phyloP scores from a whole-genome alignment of 257 asterid species.

The Osmanthus fragrans region DNA sequence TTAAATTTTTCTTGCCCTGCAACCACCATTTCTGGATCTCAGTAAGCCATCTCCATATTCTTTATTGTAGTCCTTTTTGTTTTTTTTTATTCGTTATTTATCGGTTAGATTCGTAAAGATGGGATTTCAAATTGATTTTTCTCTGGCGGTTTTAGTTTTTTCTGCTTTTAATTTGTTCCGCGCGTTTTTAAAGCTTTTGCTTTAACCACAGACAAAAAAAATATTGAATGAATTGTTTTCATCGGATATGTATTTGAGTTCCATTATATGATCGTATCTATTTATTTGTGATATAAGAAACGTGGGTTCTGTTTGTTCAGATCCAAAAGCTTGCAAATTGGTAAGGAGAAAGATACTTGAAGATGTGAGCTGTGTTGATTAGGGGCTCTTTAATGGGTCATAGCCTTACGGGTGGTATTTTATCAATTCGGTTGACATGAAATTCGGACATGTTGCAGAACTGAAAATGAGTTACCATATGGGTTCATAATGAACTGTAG shows the following conservation, averaged over 20 bases:
- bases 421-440: neutral
- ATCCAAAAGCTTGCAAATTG: constrained; percentile 23
- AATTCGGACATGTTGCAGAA: neutral
- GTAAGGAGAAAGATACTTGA: neutral
- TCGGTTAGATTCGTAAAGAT: neutral
- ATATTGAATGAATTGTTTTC: no score
- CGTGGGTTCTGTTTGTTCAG: constrained; percentile 10
- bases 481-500: neutral
- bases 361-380: neutral
- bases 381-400: neutral
- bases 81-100: neutral
- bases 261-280: neutral
- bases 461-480: neutral
- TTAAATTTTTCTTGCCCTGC: constrained; percentile 64
- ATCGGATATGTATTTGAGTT: neutral
- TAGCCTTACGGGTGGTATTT: neutral
- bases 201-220: no score
- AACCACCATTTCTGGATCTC: constrained; percentile 46
- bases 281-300: neutral
- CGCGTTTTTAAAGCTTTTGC: no score
- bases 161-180: neutral
- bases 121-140: neutral
- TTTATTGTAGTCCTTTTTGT: neutral
- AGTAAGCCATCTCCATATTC: constrained; percentile 39
- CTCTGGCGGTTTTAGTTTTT: no score